Base-by-base conservation (phyloP, 2,329 filamentous ascomycete genomes). In the Stachybotrys chlorohalonatus region DNA sequence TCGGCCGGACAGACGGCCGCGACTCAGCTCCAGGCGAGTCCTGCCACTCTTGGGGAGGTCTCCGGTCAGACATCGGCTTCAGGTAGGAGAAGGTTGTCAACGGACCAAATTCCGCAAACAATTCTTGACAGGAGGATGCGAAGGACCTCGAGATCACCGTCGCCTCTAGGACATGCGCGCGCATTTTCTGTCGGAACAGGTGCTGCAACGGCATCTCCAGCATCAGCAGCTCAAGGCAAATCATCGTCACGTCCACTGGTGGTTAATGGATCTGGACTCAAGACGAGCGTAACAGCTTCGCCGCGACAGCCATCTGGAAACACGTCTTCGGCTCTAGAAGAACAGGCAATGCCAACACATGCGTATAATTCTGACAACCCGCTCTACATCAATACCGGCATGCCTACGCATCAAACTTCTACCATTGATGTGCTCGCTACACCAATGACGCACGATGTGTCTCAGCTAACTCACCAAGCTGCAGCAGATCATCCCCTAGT, bases 91-190 rank as follows among this genome's bases (percentile, higher is more conserved):
- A 71, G 78, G 11, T 64, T 78, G 11, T 82, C 80, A 0, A 78
- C 78, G 1, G 80, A 82, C 49, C 77, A 81, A 57, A 66, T 77
- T 5, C 77, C 79, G 0, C 80, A 81, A 61, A 74, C 75, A 11
- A 73, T 82, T 30, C 68, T 82, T 7, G 79, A 82, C 53, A 72
- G 76, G 30, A 69, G 78, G 46, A 80, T 81, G 66, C 74, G 73
- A 59, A 72, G 78, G 45, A 75, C 75, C 2, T 82, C 80, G 2
- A 73, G 79, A 13, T 83, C 81, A 6, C 80, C 79, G 11, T 84
- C 81, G 4, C 80, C 81, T 0, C 66, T 80, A 2, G 76, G 79
- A 4, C 79, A 81, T 55, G 66, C 69, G 48, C 73, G 78, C 51
- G 71, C 73, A 1, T 71, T 73, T 36, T 75, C 77, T 0, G 61